A percentile compares a stretch with the other conserved stretches of the same genome.
Evolutionary conservation across 163 green algal species (phyloP).

Genomic region (Picocystis sp.): DNA sequence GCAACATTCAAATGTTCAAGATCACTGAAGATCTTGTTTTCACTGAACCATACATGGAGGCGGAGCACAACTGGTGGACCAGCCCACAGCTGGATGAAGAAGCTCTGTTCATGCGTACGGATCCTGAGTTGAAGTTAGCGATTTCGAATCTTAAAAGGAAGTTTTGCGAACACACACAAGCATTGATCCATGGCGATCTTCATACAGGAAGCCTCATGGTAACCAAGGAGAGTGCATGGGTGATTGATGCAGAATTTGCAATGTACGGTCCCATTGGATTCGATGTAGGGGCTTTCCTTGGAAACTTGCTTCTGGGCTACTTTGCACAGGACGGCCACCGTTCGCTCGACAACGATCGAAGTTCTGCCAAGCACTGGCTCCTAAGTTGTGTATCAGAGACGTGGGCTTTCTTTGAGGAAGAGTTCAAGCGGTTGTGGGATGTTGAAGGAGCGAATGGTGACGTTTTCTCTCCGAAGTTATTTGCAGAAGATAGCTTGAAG

Average conservation of each 20-base stretch:
- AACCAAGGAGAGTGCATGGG: conserved; percentile 22
- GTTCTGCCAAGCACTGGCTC: conserved; percentile 16
- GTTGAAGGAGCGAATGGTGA: conserved; percentile 16
- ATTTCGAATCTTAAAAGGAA: conserved; percentile 27
- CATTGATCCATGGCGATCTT: conserved; percentile 88
- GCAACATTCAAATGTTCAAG: conserved; percentile 74
- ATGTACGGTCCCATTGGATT: conserved; percentile 91
- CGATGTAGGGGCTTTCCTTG: conserved; percentile 86
- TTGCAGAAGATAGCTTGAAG: conserved; percentile 55
- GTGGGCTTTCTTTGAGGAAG: conserved; percentile 18
- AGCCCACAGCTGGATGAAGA: conserved; percentile 71
- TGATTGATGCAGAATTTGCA: conserved; percentile 93
- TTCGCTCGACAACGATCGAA: neutral
- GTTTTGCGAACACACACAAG: conserved; percentile 54
- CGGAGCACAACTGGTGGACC: conserved; percentile 56
- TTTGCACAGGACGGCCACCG: conserved; percentile 68
- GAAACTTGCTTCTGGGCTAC: conserved; percentile 77
- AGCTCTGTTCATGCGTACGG: conserved; percentile 29
- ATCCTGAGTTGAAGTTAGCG: conserved; percentile 36
- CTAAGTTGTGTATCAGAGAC: conserved; percentile 15
- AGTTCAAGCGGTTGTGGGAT: conserved; percentile 52
- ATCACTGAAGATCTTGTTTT: conserved; percentile 92
- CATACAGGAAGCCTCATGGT: conserved; percentile 90
- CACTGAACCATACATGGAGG: conserved; percentile 69
- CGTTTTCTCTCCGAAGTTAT: conserved; percentile 23